These are phyloP conservation scores for Acidomyces sp. DNA, from an alignment of 495 filamentous ascomycete genomes.

Conservation along the genomic window DNA sequence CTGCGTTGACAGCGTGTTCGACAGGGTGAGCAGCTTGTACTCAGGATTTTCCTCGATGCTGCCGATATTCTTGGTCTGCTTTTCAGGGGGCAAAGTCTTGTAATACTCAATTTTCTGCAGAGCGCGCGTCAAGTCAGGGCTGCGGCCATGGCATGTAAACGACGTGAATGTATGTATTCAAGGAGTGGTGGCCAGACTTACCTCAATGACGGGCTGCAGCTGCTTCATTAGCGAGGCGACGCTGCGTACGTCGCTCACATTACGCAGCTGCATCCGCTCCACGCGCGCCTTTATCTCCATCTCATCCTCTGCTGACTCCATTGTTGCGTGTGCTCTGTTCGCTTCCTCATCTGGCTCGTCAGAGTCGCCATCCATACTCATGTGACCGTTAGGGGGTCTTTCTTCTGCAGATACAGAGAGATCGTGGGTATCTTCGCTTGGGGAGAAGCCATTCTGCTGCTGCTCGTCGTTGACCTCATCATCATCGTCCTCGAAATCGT, in stretches of 20 bases:
- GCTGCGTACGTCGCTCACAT: slow-evolving; percentile 57
- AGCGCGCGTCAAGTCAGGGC: slow-evolving; percentile 42
- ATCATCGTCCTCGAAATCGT: slow-evolving; percentile 58
- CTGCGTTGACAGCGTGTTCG: slow-evolving; percentile 71
- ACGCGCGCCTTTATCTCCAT: slow-evolving; percentile 59
- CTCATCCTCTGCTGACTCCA: slow-evolving; percentile 45
- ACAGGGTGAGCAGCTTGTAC: slow-evolving; percentile 68
- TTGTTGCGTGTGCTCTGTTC: slow-evolving; percentile 16
- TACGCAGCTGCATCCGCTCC: slow-evolving; percentile 64
- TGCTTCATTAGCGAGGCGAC: slow-evolving; percentile 66
- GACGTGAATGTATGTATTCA: slow-evolving; percentile 20
- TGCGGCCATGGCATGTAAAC: slow-evolving; percentile 33
- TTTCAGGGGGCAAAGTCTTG: slow-evolving; percentile 53
- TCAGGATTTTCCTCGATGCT: slow-evolving; percentile 77
- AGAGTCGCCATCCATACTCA: slow-evolving; percentile 40
- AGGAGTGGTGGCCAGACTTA: slow-evolving; percentile 34
- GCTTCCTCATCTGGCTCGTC: slow-evolving; percentile 39
- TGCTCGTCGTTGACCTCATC: slow-evolving; percentile 47
- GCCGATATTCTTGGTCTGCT: slow-evolving; percentile 49
- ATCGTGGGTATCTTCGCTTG: slow-evolving; percentile 13
- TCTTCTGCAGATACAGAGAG: slow-evolving; percentile 6
- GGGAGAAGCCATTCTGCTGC: slow-evolving; percentile 31
- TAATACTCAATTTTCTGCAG: slow-evolving; percentile 65
- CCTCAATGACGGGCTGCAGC: slow-evolving; percentile 63
- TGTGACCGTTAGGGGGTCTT: slow-evolving; percentile 16